Evolutionary conservation across 225 moss, liverwort and hornwort species (phyloP), one percentile per base, ranked within the genome.

Genomic region (Physcomitrium patens): DNA sequence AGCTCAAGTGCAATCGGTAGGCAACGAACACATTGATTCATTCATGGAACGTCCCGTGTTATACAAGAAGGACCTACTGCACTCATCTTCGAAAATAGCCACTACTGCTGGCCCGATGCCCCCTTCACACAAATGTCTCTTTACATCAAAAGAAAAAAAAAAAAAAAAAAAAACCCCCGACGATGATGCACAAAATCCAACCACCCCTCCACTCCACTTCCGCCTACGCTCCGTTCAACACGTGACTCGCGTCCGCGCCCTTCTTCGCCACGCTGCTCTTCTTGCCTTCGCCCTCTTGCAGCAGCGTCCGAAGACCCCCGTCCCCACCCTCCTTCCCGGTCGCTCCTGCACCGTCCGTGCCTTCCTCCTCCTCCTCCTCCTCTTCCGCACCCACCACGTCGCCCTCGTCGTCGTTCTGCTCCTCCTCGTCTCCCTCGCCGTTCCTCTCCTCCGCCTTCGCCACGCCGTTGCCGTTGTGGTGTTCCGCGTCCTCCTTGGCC

Each of bases 11-110:
- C 77, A 69, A 60, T 52, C 61, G 67, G 71, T 78, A 79, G 74
- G 77, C 62, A 37, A 84, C 31, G 69, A 74, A 75, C 65, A 73
- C 70, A 77, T 77, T 71, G 83, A 77, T 84, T 81, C 75, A 77
- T 84, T 78, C 75, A 75, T 84, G 80, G 53, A 77, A 65, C 73
- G 80, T 76, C 83, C 80, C 73, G 78, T 77, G 77, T 60, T 74
- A 70, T 73, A 80, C 80, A 80, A 59, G 71, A 71, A 81, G 77
- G 70, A 81, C 77, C 81, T 75, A 74, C 67, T 70, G 81, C 84
- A 81, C 74, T 81, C 78, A 74, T 84, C 81, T 55, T 78, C 63
- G 12, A 71, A 37, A 77, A 50, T 67, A 67, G 72, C 26, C 10
- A 51, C 67, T 60, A 53, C 50, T 48, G 3, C 67, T 3, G 55